A percentile compares a stretch with the other conserved stretches of the same genome.
These are phyloP conservation scores for Ganoderma lingzhi DNA, from an alignment of 1,284 basidiomycete species.

Conservation along the genomic window DNA sequence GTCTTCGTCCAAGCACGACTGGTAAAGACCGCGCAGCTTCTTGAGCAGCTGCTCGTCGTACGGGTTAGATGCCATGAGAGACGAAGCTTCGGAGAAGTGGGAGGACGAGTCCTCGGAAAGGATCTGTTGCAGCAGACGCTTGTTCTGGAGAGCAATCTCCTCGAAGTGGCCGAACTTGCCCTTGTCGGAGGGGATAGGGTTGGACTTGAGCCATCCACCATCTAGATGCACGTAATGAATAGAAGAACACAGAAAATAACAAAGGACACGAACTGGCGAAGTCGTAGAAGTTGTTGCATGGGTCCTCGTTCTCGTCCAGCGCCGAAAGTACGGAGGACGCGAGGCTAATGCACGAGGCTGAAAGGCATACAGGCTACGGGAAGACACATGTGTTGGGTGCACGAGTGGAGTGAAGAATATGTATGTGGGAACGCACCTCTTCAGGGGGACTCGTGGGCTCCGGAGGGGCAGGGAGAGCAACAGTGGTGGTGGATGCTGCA, in stretches of 20 bases:
- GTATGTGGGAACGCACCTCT: constrained; percentile 47
- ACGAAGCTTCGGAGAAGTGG: constrained; percentile 29
- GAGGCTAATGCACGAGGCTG: constrained; percentile 84
- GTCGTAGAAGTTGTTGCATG: constrained; percentile 95
- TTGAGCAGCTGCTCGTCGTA: constrained; percentile 75
- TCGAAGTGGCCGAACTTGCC: constrained; percentile 73
- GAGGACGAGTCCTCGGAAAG: constrained; percentile 39
- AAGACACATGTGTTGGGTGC: not conserved
- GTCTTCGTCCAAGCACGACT: constrained; percentile 85
- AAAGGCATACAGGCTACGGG: constrained; percentile 72
- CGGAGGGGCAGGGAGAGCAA: constrained; percentile 42
- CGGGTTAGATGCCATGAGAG: constrained; percentile 34
- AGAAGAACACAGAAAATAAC: constrained; percentile 3
- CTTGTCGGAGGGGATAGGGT: constrained; percentile 89
- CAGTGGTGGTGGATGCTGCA: constrained; percentile 45
- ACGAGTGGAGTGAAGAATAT: not conserved
- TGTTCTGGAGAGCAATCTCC: constrained; percentile 67
- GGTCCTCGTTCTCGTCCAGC: constrained; percentile 86
- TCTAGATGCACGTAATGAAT: constrained; percentile 47
- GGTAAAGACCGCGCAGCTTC: constrained; percentile 85
- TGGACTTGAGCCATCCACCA: constrained; percentile 84
- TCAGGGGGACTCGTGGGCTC: constrained; percentile 56
- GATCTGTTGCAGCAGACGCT: constrained; percentile 68
- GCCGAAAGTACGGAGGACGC: constrained; percentile 85
- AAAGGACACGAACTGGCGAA: constrained; percentile 75